Evolutionary conservation across 805 yeast genomes (phyloP), one percentile per base, ranked within the genome.

Genomic region (Ogataea wickerhamii): DNA sequence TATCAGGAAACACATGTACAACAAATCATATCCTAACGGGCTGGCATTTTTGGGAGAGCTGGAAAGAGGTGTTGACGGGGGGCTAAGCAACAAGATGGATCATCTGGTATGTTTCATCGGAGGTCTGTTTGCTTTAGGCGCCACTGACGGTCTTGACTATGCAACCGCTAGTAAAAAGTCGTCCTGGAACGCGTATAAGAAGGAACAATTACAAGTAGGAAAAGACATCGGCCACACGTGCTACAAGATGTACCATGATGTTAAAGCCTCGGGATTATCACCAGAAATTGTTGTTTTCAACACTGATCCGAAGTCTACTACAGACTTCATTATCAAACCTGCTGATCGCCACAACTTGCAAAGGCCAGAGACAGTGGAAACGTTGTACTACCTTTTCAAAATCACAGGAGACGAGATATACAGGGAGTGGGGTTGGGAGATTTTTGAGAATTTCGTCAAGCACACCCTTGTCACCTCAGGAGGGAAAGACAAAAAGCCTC

Each of bases 351-450:
- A 89, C 60, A 87, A 87, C 60, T 66, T 89, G 45, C 97, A 88
- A 65, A 73, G 96, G 49, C 96, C 96, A 1, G 97, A 89, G 60
- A 87, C 96, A 2, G 95, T 88, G 2, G 97, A 89, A 63, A 81
- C 94, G 1, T 67, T 89, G 29, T 89, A 82, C 68, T 74, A 83
- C 48, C 64, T 89, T 46, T 89, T 80, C 65, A 77, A 88, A 49
- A 68, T 87, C 48, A 85, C 95, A 1, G 80, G 82, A 19, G 93
- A 88, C 54, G 76, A 74, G 24, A 82, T 82, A 53, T 88, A 87
- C 60, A 75, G 96, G 51, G 73, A 80, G 54, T 87, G 94, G 88
- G 96, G 96, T 7, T 84, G 82, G 73, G 86, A 84, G 55, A 85
- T 89, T 23, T 85, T 88, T 63, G 68, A 78, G 53, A 77, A 74